Base-by-base conservation (phyloP, 2,329 filamentous ascomycete species). In the Anisogramma anomala region DNA sequence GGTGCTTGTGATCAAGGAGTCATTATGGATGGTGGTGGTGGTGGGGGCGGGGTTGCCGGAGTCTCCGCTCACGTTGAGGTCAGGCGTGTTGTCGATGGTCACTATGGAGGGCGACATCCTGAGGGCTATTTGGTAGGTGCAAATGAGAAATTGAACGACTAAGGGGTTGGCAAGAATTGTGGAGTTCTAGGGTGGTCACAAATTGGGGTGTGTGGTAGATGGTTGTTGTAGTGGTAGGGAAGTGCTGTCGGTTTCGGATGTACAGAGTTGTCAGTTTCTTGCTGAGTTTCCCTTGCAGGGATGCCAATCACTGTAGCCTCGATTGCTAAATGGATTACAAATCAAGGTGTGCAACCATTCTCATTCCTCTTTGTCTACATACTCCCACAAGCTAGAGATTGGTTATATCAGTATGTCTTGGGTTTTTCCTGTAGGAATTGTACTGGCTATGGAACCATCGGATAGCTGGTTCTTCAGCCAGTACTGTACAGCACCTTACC, bases 11-110 rank as follows among this genome's bases (percentile, higher is more conserved):
- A 48, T 25, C 6, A 9, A 44, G 38, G 43, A 20, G 53, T 50
- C 41, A 52, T 4, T 7, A n/a, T 30, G 10, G 27, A 5, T 7
- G 28, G 32, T 26, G 54, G 49, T 47, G 50, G 45, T 30, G 30
- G 46, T 49, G 30, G 53, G 45, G 31, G 56, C 50, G 14, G 59
- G 48, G 20, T 60, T 39, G 37, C 54, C 47, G 19, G 33, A 25
- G 52, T 59, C 55, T 52, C 62, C 59, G 58, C 30, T 15, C 6
- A 32, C 18, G 15, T 32, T 15, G 22, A 76, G 68, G 58, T 78
- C 74, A 53, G 67, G 64, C 48, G 67, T 68, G 30, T 65, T 64
- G 55, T 77, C 74, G 59, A 77, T 65, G 53, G 67, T 68, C 48
- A 74, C 58, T 50, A 71, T 57, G 36, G 67, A 65, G 53, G 71